phyloP scores from a whole-genome alignment of 2,329 filamentous ascomycete species.

The Fusarium chlamydosporum region DNA sequence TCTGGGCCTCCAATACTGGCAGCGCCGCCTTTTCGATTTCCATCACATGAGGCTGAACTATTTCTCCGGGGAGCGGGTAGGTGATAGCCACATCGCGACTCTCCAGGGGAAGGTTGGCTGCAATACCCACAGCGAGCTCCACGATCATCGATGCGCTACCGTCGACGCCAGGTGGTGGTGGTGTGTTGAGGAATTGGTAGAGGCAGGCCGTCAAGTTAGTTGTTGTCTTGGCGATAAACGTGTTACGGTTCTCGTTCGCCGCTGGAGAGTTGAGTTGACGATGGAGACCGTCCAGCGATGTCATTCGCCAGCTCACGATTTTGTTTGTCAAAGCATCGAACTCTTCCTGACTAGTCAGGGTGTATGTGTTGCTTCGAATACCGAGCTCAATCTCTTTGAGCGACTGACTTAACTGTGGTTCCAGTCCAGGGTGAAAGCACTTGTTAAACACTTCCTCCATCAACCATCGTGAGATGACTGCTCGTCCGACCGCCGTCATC shows the following conservation, averaged over 20 bases:
- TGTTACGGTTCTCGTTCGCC: conserved; percentile 74
- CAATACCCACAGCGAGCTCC: conserved; percentile 88
- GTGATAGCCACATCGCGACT: conserved; percentile 90
- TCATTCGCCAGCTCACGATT: conserved; percentile 92
- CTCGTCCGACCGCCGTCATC: conserved; percentile 95
- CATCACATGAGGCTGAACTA: conserved; percentile 81
- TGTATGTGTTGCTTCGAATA: conserved; percentile 82
- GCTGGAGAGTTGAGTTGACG: conserved; percentile 76
- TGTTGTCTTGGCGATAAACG: conserved; percentile 79
- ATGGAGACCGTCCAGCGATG: conserved; percentile 91
- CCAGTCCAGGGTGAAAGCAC: conserved; percentile 92
- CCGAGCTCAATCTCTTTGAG: conserved; percentile 91
- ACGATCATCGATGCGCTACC: conserved; percentile 93
- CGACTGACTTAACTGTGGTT: conserved; percentile 79
- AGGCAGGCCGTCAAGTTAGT: conserved; percentile 77
- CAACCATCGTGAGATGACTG: conserved; percentile 90
- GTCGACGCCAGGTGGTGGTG: conserved; percentile 84
- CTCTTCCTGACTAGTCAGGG: conserved; percentile 84
- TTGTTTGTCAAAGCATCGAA: conserved; percentile 89
- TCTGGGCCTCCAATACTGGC: conserved; percentile 69
- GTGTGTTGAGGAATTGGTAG: conserved; percentile 80
- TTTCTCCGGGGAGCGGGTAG: conserved; percentile 84
- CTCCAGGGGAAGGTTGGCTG: conserved; percentile 88
- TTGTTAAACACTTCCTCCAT: conserved; percentile 92
- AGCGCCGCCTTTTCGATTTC: conserved; percentile 83